Evolutionary conservation across 169 alveolate genomes (phyloP).

Genomic region (Plasmodium cynomolgi): DNA sequence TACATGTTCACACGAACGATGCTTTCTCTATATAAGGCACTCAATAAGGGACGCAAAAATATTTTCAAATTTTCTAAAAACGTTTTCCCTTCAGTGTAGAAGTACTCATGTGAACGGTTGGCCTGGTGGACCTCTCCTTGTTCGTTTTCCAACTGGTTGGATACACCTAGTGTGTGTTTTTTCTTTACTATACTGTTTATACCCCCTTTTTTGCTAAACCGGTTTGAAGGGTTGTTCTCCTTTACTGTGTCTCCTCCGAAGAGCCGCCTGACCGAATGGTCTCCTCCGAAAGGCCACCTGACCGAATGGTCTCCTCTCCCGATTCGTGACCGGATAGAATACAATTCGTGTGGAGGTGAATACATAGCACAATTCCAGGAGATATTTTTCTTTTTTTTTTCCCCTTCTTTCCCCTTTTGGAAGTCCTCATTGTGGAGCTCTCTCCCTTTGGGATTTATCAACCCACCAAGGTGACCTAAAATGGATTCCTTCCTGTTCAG

Average conservation of each 20-base stretch:
- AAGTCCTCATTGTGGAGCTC: not conserved
- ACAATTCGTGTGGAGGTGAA: not conserved
- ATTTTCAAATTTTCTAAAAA: conserved; percentile 54
- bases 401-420: not conserved
- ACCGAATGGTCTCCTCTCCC: not conserved
- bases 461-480: not conserved
- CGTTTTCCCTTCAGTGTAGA: not conserved
- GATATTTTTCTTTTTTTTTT: not conserved
- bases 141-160: not conserved
- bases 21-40: conserved; percentile 9
- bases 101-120: not conserved
- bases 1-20: conserved; percentile 31
- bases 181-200: not conserved
- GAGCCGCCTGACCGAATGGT: not conserved
- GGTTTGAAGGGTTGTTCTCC: not conserved
- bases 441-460: not conserved
- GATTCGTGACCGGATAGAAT: not conserved
- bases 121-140: not conserved
- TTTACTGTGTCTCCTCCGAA: not conserved
- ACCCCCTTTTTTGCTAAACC: not conserved
- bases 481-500: not conserved
- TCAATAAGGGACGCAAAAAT: conserved; percentile 29
- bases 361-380: not conserved
- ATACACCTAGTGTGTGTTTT: not conserved
- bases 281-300: not conserved